Conservation (phyloP, 345 rosid genomes). For the Mallotus nudiflorus region DNA sequence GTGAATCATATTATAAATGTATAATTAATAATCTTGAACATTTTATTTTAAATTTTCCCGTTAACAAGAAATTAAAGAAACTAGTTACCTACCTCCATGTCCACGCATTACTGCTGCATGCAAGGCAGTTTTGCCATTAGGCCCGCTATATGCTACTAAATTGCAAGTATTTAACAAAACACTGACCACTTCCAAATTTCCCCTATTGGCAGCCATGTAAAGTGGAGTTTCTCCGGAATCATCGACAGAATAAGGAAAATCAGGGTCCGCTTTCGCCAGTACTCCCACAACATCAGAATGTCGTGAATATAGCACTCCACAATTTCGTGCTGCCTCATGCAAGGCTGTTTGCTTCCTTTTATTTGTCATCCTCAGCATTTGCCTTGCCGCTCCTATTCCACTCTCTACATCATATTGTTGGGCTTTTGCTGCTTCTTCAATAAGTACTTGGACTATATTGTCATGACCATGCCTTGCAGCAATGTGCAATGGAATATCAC, state of each 20-base stretch:
- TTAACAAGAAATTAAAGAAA: too few species aligned
- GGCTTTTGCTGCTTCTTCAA: background rate
- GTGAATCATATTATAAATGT: too few species aligned
- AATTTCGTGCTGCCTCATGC: slow-evolving; percentile 23
- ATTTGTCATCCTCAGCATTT: slow-evolving; percentile 14
- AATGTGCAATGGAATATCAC: slow-evolving; percentile 9
- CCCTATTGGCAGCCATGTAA: slow-evolving; percentile 25
- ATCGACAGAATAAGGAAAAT: background rate
- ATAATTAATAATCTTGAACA: too few species aligned
- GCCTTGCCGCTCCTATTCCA: background rate
- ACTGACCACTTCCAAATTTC: background rate
- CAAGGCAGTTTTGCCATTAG: slow-evolving; percentile 23
- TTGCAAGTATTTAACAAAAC: background rate
- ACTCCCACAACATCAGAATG: slow-evolving; percentile 15
- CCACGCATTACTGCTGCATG: slow-evolving; percentile 8
- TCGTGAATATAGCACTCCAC: too few species aligned
- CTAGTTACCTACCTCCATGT: background rate
- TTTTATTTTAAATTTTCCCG: too few species aligned
- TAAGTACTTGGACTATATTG: background rate
- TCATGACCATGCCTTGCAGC: slow-evolving; percentile 19
- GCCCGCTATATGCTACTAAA: slow-evolving; percentile 14
- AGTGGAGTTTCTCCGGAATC: slow-evolving; percentile 20
- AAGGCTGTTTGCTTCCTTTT: slow-evolving; percentile 17
- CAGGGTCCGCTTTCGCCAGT: slow-evolving; percentile 1
- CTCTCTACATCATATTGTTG: slow-evolving; percentile 6